These are phyloP conservation scores for Ammopiptanthus mongolicus DNA, from an alignment of 306 rosid genomes.

Conservation along the genomic window DNA sequence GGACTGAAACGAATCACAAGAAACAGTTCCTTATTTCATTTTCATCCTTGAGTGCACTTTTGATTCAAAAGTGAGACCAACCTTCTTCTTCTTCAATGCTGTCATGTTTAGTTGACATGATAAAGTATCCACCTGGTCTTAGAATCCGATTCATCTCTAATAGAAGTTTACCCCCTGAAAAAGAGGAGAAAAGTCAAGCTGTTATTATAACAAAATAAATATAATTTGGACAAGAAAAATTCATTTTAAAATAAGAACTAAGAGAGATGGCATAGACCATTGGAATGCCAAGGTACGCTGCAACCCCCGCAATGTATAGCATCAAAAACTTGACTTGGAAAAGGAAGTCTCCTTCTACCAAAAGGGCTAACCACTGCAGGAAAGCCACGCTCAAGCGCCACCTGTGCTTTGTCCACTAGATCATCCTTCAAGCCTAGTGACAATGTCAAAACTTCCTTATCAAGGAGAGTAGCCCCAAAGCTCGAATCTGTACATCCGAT, in stretches of 20 bases:
- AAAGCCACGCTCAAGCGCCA: constrained; percentile 88
- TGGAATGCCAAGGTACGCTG: constrained; percentile 75
- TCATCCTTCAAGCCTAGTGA: constrained; percentile 88
- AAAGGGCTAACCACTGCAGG: constrained; percentile 73
- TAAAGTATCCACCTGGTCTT: constrained; percentile 83
- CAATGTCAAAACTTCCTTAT: constrained; percentile 73
- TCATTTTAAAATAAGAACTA: neutral
- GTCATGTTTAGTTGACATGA: constrained; percentile 76
- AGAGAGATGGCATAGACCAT: constrained; percentile 45
- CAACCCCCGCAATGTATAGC: constrained; percentile 83
- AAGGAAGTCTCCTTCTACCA: constrained; percentile 75
- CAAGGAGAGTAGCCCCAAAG: constrained; percentile 67
- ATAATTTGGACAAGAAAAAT: neutral
- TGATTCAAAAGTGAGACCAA: constrained; percentile 21
- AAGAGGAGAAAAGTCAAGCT: neutral
- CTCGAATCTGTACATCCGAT: constrained; percentile 76
- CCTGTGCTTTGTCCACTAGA: constrained; percentile 84
- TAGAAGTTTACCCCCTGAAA: constrained; percentile 81
- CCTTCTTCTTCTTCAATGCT: constrained; percentile 91
- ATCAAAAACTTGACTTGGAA: constrained; percentile 85
- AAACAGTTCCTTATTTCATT: neutral
- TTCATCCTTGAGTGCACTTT: neutral
- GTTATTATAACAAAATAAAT: neutral
- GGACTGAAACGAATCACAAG: neutral
- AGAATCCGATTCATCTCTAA: constrained; percentile 90